Evolutionary conservation across 1,284 basidiomycete species (phyloP), one percentile per base, ranked within the genome.

Genomic region (Microbotryomycetes sp.): DNA sequence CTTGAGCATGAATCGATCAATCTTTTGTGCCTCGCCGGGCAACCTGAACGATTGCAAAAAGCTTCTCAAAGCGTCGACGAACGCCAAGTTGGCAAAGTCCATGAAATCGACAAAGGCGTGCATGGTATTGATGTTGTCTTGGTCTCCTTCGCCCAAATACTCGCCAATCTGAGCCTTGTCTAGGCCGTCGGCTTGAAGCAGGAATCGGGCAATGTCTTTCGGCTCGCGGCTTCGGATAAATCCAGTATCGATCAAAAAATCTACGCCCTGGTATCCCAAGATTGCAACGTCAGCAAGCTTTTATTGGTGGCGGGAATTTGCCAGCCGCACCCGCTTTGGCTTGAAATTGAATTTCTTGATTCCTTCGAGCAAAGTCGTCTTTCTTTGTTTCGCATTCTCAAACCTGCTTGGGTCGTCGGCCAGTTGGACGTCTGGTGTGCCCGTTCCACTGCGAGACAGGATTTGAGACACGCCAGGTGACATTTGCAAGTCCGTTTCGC

Each of bases 321-420:
- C 6, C 15, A 2, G n/a, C 76, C 79, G 45, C 70, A 88, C 89
- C 70, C 86, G 82, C 77, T 96, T 97, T 13, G 96, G 93, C 77
- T 97, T 98, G 79, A 88, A 93, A 77, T 98, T 98, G 79, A 99
- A 99, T 76, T 91, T 91, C 76, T 88, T 91, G 75, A 99, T 89
- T 29, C 94, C 97, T 73, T 98, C 96, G 50, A 96, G 78, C 29
- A 98, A 77, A 1, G 88, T 91, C 35, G 90, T 98, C 80, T 99
- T 99, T 78, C 91, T 89, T 76, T 92, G 88, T 76, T 97, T 98
- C 29, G 92, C 96, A 68, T 83, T 93, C 78, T 98, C 96, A 70
- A 99, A 97, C 73, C 84, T 85, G 41, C 81, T 86, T 0, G 94
- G 94, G 73, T 98, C 96, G 73, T 98, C 96, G n/a, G 52, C 52